phyloP scores from a whole-genome alignment of 345 rosid genomes.

The Aegle marmelos region DNA sequence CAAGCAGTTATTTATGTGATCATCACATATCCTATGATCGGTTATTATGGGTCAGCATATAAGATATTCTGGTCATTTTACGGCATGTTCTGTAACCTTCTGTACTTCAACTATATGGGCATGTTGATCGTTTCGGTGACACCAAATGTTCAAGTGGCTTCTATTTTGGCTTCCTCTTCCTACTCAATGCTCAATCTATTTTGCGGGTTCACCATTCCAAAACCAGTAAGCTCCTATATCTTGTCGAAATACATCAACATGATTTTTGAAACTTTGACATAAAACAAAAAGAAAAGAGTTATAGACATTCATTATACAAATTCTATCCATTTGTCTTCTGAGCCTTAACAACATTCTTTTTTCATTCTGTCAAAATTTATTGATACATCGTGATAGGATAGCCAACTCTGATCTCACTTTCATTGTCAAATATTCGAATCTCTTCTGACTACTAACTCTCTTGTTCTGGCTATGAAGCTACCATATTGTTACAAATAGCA shows the following conservation, averaged over 20 bases:
- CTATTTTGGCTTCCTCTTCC: slow-evolving; percentile 28
- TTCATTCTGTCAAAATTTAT: too few relatives aligned
- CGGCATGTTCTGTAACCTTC: slow-evolving; percentile 22
- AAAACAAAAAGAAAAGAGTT: too few relatives aligned
- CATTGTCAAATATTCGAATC: too few relatives aligned
- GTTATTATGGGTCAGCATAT: slow-evolving; percentile 31
- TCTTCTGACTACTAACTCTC: too few relatives aligned
- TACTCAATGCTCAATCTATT: slow-evolving; percentile 31
- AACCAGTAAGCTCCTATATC: slow-evolving; percentile 18
- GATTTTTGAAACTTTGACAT: too few relatives aligned
- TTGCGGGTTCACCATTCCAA: slow-evolving; percentile 34
- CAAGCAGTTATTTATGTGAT: slow-evolving; percentile 24
- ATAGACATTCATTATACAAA: not conserved
- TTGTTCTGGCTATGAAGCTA: too few relatives aligned
- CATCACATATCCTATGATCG: slow-evolving; percentile 36
- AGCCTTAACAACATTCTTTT: too few relatives aligned
- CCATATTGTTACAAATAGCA: too few relatives aligned
- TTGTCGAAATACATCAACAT: not conserved
- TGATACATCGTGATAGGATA: too few relatives aligned
- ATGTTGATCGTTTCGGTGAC: slow-evolving; percentile 35
- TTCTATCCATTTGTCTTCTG: not conserved
- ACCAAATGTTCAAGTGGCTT: slow-evolving; percentile 32
- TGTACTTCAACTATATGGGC: slow-evolving; percentile 33
- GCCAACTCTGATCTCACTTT: too few relatives aligned
- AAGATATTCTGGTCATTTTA: slow-evolving; percentile 36